phyloP scores from a whole-genome alignment of 1,284 basidiomycete genomes.

The Ceratobasidium sp. region DNA sequence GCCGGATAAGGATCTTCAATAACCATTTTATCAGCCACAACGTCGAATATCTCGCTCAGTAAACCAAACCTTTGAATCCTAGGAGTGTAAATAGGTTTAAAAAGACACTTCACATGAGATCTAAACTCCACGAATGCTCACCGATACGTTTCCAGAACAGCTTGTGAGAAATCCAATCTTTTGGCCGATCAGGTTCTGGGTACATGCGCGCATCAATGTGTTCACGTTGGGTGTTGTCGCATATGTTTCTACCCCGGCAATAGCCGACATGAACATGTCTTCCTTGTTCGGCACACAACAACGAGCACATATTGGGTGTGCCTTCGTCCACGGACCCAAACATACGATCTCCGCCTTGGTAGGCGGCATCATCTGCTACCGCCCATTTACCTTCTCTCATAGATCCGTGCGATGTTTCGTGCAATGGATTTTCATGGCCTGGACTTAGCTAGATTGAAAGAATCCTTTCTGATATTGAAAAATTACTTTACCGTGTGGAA shows the following conservation, averaged over 20 bases:
- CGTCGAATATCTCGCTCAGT: too few species aligned
- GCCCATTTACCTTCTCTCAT: constrained; percentile 66
- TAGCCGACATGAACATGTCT: constrained; percentile 65
- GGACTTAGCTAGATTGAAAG: not conserved
- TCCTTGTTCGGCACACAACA: constrained; percentile 63
- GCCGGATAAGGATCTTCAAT: constrained; percentile 62
- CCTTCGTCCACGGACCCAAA: constrained; percentile 65
- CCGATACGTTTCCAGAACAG: constrained; percentile 60
- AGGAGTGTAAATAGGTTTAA: not conserved
- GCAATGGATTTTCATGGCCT: constrained; percentile 60
- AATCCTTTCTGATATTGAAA: not conserved
- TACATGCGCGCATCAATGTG: constrained; percentile 57
- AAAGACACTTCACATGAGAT: too few species aligned
- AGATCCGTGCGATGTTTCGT: constrained; percentile 68
- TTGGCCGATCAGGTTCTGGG: constrained; percentile 57
- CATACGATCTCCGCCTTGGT: constrained; percentile 63
- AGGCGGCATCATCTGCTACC: constrained; percentile 57
- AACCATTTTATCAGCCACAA: not conserved
- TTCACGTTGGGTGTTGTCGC: constrained; percentile 54
- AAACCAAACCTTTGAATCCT: constrained; percentile 40
- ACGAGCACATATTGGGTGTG: constrained; percentile 68
- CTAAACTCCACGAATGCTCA: not conserved
- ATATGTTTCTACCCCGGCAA: constrained; percentile 55
- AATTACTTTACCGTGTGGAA: constrained; percentile 57
- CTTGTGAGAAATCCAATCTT: too few species aligned